A percentile compares a stretch with the other conserved stretches of the same genome.
phyloP scores from a whole-genome alignment of 2,329 filamentous ascomycete genomes.

The Zymoseptoria pseudotritici region DNA sequence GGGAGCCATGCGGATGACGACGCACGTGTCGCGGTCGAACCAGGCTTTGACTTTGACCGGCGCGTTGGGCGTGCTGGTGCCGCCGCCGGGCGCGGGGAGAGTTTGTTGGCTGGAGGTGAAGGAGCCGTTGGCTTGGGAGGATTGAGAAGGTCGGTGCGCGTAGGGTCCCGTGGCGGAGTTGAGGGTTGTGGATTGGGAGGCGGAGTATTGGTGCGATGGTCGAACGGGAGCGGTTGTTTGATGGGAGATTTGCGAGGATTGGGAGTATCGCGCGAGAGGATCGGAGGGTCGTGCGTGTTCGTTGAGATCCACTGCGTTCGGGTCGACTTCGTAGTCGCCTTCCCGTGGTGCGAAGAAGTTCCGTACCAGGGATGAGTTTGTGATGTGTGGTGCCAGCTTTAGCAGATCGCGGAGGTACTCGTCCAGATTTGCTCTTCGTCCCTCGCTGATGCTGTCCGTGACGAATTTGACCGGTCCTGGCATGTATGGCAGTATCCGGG shows the following conservation, averaged over 20 bases:
- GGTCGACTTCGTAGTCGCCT: constrained; percentile 89
- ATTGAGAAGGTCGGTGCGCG: constrained; percentile 12
- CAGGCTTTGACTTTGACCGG: constrained; percentile 86
- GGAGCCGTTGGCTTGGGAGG: constrained; percentile 8
- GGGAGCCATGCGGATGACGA: constrained; percentile 78
- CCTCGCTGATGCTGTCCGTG: constrained; percentile 94
- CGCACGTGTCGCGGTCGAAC: constrained; percentile 77
- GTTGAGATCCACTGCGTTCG: constrained; percentile 48
- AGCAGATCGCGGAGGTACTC: constrained; percentile 92
- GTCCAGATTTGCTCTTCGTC: constrained; percentile 83
- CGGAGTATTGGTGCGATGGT: constrained; percentile 21
- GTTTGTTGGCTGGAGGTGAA: constrained; percentile 1
- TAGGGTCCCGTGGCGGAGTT: constrained; percentile 7
- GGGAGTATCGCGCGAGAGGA: constrained; percentile 49
- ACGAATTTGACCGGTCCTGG: constrained; percentile 95
- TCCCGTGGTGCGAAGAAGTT: constrained; percentile 85
- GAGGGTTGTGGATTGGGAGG: constrained; percentile 7
- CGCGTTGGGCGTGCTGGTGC: constrained; percentile 14
- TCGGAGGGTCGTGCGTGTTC: constrained; percentile 65
- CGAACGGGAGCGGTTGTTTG: constrained; percentile 14
- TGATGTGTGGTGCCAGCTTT: constrained; percentile 74
- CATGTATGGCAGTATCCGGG: constrained; percentile 90
- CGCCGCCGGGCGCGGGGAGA: background rate
- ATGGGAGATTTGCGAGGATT: constrained; percentile 22
- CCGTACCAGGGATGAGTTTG: constrained; percentile 73